Conservation (phyloP, 2,329 filamentous ascomycete species). For the Tolypocladium nubicola region DNA sequence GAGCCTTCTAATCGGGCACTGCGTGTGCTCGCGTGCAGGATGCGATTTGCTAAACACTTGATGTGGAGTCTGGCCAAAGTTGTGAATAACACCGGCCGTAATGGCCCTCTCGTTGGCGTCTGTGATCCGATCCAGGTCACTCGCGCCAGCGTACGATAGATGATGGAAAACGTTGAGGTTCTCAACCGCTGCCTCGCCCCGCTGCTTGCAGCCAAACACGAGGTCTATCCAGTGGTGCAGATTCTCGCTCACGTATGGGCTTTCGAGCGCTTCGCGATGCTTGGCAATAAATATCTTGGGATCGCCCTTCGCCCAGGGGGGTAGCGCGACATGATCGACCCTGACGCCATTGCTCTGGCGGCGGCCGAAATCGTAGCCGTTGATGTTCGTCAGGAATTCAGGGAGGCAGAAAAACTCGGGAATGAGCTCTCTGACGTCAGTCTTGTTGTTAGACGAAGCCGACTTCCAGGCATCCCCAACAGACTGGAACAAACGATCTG, state of each 20-base stretch:
- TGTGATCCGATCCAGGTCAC: constrained; percentile 81
- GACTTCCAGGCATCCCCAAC: constrained; percentile 87
- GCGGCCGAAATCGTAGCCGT: constrained; percentile 85
- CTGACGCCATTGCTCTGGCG: constrained; percentile 69
- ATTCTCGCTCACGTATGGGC: constrained; percentile 80
- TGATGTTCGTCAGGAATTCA: constrained; percentile 89
- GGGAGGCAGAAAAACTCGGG: constrained; percentile 97
- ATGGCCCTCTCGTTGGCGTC: constrained; percentile 80
- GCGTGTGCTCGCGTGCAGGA: constrained; percentile 59
- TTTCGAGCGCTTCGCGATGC: constrained; percentile 91
- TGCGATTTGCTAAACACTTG: constrained; percentile 84
- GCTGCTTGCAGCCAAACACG: constrained; percentile 88
- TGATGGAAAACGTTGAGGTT: constrained; percentile 94
- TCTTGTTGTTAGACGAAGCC: constrained; percentile 80
- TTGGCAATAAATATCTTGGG: constrained; percentile 92
- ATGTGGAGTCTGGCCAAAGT: constrained; percentile 94
- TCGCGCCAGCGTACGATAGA: constrained; percentile 87
- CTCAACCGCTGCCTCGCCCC: constrained; percentile 83
- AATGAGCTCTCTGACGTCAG: constrained; percentile 87
- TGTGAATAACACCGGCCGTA: constrained; percentile 93
- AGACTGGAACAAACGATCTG: constrained; percentile 90
- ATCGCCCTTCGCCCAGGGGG: constrained; percentile 93
- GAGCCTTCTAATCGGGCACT: constrained; percentile 56
- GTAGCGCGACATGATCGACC: constrained; percentile 81
- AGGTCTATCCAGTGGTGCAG: constrained; percentile 94